phyloP scores from a whole-genome alignment of 129 eudicot species.

The Smallanthus sonchifolius region DNA sequence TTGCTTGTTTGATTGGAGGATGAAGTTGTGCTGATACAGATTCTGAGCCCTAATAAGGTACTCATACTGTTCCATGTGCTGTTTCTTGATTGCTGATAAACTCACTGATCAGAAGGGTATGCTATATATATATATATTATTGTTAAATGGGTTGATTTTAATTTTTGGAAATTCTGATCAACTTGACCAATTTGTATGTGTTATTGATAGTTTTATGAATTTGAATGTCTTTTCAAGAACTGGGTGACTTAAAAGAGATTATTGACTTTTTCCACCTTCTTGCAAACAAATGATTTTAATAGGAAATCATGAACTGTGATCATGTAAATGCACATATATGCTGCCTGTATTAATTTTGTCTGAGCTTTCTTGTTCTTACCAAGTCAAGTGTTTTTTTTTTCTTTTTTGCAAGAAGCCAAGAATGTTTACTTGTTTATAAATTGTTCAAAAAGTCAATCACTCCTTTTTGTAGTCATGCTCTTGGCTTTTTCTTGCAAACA shows the following conservation, averaged over 20 bases:
- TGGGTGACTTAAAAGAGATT: neutral
- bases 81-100: constrained; percentile 15
- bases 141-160: constrained; percentile 6
- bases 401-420: neutral
- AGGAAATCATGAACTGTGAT: neutral
- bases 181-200: neutral
- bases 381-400: neutral
- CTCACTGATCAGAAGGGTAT: neutral
- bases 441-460: neutral
- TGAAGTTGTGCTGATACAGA: constrained; percentile 10
- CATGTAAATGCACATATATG: neutral
- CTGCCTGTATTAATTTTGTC: neutral
- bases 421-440: neutral
- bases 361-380: neutral
- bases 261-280: neutral
- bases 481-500: neutral
- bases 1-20: constrained; percentile 19
- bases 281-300: neutral
- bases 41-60: constrained; percentile 16
- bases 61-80: neutral
- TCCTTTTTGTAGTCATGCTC: neutral
- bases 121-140: neutral
- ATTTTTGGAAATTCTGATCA: neutral
- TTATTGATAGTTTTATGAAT: neutral
- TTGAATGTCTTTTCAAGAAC: neutral